Conservation (phyloP, 2,329 filamentous ascomycete genomes). For the Graphiopsis chlorocephala region DNA sequence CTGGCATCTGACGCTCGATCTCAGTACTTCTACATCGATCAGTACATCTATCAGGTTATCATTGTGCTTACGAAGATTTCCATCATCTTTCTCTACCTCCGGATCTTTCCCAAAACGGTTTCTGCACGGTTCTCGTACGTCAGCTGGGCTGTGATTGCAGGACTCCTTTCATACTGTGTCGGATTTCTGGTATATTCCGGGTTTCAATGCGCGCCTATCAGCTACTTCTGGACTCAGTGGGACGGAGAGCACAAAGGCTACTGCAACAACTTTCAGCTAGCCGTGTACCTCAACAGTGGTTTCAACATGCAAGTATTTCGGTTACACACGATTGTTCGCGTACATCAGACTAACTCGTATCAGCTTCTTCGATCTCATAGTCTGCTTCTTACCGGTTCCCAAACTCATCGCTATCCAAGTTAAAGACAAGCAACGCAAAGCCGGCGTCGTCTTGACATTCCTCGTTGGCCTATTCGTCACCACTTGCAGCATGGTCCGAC, state of each 20-base stretch:
- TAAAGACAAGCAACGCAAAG: background rate
- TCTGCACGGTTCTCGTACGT: background rate
- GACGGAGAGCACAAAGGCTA: conserved; percentile 2
- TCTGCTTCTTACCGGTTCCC: background rate
- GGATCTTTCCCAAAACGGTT: conserved; percentile 1
- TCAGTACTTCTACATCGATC: conserved; percentile 2
- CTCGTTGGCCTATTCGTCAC: conserved; percentile 24
- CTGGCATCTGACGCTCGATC: background rate
- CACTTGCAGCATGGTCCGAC: conserved; percentile 21
- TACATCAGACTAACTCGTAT: background rate
- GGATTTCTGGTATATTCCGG: background rate
- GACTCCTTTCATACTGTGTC: background rate
- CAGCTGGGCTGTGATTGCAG: background rate
- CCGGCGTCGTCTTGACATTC: background rate
- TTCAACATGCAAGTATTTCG: background rate
- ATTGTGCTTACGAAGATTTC: conserved; percentile 7
- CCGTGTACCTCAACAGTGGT: background rate
- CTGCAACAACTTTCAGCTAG: background rate
- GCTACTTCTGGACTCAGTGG: background rate
- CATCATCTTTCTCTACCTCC: background rate
- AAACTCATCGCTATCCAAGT: background rate
- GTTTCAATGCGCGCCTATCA: background rate
- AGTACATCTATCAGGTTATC: conserved; percentile 4
- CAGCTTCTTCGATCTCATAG: background rate
- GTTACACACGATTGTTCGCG: too few species aligned